These are phyloP conservation scores for Arachnomyces sp. DNA, from an alignment of 2,329 filamentous ascomycete species.

Conservation along the genomic window DNA sequence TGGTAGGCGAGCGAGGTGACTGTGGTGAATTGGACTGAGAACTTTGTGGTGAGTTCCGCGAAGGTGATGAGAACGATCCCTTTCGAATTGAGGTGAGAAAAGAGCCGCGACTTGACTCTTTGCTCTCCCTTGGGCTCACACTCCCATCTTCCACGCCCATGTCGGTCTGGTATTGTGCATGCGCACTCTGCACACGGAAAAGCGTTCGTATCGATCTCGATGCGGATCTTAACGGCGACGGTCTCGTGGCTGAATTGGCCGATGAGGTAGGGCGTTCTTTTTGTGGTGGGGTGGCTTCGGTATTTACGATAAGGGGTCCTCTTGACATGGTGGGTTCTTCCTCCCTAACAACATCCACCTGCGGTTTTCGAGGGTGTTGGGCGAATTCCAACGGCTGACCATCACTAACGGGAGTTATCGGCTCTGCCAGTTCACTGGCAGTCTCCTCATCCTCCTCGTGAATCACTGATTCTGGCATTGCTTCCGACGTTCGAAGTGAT, in stretches of 20 bases:
- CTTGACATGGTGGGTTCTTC: conserved; percentile 3
- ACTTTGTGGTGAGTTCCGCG: conserved; percentile 26
- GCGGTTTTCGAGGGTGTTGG: not conserved
- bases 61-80: conserved; percentile 31
- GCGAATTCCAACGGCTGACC: conserved; percentile 7
- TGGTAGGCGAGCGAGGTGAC: conserved; percentile 26
- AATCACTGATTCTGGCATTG: conserved; percentile 10
- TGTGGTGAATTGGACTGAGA: conserved; percentile 31
- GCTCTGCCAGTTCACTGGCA: conserved; percentile 16
- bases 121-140: not conserved
- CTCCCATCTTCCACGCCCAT: not conserved
- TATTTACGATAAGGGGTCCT: conserved; percentile 12
- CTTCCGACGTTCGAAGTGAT: conserved; percentile 7
- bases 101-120: not conserved
- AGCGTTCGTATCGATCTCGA: conserved; percentile 17
- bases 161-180: conserved; percentile 5
- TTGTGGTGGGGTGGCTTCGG: conserved; percentile 9
- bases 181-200: conserved; percentile 15
- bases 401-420: conserved; percentile 16
- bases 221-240: conserved; percentile 12
- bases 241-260: not conserved
- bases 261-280: conserved; percentile 1
- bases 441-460: conserved; percentile 15
- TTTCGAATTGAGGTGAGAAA: conserved; percentile 10
- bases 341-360: too few species aligned